These are phyloP conservation scores for Zalaria sp. DNA, from an alignment of 2,329 filamentous ascomycete species.

Conservation along the genomic window DNA sequence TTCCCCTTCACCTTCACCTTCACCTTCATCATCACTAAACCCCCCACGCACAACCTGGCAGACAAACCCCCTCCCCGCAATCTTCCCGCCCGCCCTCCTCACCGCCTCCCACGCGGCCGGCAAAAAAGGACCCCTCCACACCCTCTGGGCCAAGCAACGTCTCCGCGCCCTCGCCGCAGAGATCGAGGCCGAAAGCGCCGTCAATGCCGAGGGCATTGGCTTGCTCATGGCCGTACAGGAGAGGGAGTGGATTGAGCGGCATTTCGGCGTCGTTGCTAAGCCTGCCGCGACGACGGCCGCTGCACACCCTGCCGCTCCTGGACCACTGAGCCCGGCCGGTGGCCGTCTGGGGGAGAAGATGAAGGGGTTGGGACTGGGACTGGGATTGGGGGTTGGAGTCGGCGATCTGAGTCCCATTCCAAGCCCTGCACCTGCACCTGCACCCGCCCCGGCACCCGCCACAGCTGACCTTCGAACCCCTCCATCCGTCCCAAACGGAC, in stretches of 20 bases:
- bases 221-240: constrained; percentile 74
- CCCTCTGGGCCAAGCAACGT: constrained; percentile 77
- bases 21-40: too few relatives aligned
- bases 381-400: constrained; percentile 60
- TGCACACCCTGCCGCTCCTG: constrained; percentile 23
- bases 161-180: constrained; percentile 62
- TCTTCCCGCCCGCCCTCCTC: constrained; percentile 66
- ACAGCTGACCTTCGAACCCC: constrained; percentile 5
- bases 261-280: constrained; percentile 51
- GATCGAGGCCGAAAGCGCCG: constrained; percentile 57
- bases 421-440: too few relatives aligned
- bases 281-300: constrained; percentile 24
- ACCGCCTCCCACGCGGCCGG: constrained; percentile 51
- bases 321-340: constrained; percentile 46
- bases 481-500: background rate
- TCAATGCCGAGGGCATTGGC: constrained; percentile 69
- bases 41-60: constrained; percentile 24
- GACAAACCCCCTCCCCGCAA: constrained; percentile 72
- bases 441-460: constrained; percentile 1
- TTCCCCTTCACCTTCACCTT: too few relatives aligned
- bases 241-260: constrained; percentile 70
- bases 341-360: constrained; percentile 66
- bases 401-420: constrained; percentile 13
- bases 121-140: constrained; percentile 72
- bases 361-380: constrained; percentile 59